phyloP scores from a whole-genome alignment of 164 flowering plant species.

The Berberis vulgaris region DNA sequence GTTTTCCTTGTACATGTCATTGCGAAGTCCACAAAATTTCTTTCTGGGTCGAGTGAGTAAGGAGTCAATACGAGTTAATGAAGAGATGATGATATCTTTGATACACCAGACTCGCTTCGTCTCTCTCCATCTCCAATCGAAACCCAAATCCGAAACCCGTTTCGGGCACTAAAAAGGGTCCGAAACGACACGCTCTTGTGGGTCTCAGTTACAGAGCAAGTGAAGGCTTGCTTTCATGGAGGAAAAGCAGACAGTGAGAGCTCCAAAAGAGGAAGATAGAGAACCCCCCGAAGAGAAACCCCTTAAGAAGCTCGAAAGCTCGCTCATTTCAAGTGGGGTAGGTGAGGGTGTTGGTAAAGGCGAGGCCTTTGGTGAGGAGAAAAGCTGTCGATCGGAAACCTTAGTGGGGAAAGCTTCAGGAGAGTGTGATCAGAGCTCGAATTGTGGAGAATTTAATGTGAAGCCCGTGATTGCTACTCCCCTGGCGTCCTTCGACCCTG shows the following conservation, averaged over 20 bases:
- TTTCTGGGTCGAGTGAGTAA: too few relatives aligned
- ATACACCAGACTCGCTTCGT: background rate
- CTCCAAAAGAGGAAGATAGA: background rate
- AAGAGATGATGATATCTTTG: too few relatives aligned
- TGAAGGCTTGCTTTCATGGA: constrained; percentile 15
- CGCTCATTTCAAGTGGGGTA: background rate
- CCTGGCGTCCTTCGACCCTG: background rate
- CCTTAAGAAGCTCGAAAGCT: too few relatives aligned
- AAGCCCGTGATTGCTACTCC: constrained; percentile 7
- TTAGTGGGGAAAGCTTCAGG: background rate
- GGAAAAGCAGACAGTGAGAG: constrained; percentile 10
- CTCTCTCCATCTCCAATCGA: background rate
- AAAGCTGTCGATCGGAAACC: constrained; percentile 13
- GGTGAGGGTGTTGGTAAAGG: background rate
- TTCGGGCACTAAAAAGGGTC: constrained; percentile 13
- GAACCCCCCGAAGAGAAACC: too few relatives aligned
- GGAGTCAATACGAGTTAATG: too few relatives aligned
- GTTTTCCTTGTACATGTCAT: too few relatives aligned
- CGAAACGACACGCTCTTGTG: constrained; percentile 13
- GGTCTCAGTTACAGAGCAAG: background rate
- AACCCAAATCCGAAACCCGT: constrained; percentile 1
- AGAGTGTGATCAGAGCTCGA: background rate
- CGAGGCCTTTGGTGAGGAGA: background rate
- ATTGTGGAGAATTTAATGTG: constrained; percentile 4
- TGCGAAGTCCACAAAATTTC: too few relatives aligned